Evolutionary conservation across 2,329 filamentous ascomycete genomes (phyloP), one percentile per base, ranked within the genome.

Genomic region (Aspergillus sp.): DNA sequence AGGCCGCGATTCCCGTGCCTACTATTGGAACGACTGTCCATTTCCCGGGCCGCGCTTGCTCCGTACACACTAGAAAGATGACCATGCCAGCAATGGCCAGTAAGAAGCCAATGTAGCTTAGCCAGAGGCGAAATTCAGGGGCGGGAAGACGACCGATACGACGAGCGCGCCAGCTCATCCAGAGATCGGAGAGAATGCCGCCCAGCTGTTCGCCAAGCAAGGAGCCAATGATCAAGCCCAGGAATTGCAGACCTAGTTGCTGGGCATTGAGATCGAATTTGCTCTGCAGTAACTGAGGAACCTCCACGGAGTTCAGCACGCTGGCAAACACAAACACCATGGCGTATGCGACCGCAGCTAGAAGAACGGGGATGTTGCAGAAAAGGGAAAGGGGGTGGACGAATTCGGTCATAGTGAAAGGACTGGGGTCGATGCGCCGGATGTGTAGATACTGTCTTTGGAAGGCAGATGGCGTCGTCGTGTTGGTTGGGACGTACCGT

Each of bases 151-250:
- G 64, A 2, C 68, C 64, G 19, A 55, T 57, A 7, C 52, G 56
- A 8, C 46, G 45, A 1, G 60, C 55, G n/a, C 61, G 59, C 10
- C 60, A 53, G 45, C 68, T 70, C 76, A 82, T 81, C 71, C 77
- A 82, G 29, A 66, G 61, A 41, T 82, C 78, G 2, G 74, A 78
- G 35, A 76, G 57, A 42, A 71, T 63, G 1, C 78, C 79, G 27
- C 77, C 78, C 2, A 81, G 58, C 52, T 79, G 77, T 57, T 83
- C 80, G 19, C 80, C 80, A 2, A 81, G 65, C 2, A 82, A 56
- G 0, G 73, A 75, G 1, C 80, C 79, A 19, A 82, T 67, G 35
- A 83, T 78, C 33, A 82, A 61, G 2, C 73, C 73, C 1, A 82
- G 60, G 55, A 79, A 79, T 48, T 82, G 78, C 1, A 82, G 69